Base-by-base conservation (phyloP, 805 yeast genomes). In the Candida vartiovaarae region DNA sequence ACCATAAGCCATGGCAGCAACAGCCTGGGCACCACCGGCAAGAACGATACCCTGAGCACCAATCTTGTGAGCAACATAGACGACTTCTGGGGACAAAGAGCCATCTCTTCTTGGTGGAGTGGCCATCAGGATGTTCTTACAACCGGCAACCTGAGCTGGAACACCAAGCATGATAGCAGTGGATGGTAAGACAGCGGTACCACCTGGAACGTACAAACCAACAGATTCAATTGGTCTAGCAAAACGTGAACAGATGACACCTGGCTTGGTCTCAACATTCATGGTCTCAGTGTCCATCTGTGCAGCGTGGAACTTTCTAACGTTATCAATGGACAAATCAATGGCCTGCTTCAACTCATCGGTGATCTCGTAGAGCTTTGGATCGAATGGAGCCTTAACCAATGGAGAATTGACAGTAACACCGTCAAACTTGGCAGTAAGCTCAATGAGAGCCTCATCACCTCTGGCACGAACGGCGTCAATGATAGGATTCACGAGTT, bases 1-100 rank as follows among this genome's bases (percentile, higher is more conserved):
- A 61, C 99, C 99, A 63, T 93, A 93, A 2, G 99, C 99, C 95
- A 93, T 79, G 5, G 99, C 95, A 38, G 97, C 95, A 41, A 93
- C 87, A 5, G 99, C 99, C 71, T 93, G 99, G 4, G 99, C 99
- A 59, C 99, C 99, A 57, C 99, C 99, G 1, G 99, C 99, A 55
- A 93, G 72, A 8, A 93, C 88, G 58, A 93, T 89, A 55, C 82
- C 76, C 47, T 79, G 74, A 35, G 97, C 98, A 45, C 97, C 97
- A 51, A 93, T 82, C 65, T 89, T 89, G 66, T 88, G 87, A 23
- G 99, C 99, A 43, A 93, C 97, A 56, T 93, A 93, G 15, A 89
- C 96, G 43, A 93, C 96, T 64, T 93, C 99, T 4, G 99, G 98
- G 5, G 96, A 87, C 51, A 93, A 74, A 43, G 78, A 84, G 37